Percentiles rank a stretch among this genome's conserved stretches.
These are phyloP conservation scores for Petunia axillaris DNA, from an alignment of 257 asterid genomes.

Conservation along the genomic window DNA sequence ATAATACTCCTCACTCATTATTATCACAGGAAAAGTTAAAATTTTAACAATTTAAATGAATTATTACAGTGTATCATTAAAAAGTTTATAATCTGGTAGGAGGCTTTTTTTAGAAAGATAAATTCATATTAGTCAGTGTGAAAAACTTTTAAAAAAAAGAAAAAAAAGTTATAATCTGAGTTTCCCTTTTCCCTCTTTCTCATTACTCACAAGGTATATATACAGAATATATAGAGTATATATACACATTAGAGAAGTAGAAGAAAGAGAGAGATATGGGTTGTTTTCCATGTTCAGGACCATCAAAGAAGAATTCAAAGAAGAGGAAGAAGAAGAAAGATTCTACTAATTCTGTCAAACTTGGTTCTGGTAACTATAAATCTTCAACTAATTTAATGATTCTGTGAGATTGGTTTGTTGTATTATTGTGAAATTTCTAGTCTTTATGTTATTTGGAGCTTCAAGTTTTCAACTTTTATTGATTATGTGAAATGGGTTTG, in stretches of 20 bases:
- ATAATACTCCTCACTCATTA: no score
- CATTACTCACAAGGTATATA: background rate
- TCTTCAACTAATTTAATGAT: background rate
- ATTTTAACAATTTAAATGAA: no score
- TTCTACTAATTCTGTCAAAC: constrained; percentile 40
- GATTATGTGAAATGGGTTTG: background rate
- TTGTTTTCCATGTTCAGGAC: constrained; percentile 77
- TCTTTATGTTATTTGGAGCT: background rate
- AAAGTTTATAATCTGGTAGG: no score
- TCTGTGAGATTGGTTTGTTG: background rate
- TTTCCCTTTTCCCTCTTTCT: background rate
- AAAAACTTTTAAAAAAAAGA: background rate
- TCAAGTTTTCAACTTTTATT: background rate
- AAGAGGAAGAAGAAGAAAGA: constrained; percentile 50
- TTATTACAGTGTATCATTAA: no score
- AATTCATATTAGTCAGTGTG: background rate
- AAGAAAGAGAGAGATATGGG: constrained; percentile 46
- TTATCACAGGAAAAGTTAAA: no score
- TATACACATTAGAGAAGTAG: constrained; percentile 20
- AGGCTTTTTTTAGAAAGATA: no score
- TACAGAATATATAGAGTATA: background rate
- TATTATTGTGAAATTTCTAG: background rate
- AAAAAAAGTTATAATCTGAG: no score
- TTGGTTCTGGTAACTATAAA: constrained; percentile 44
- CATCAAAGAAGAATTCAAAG: constrained; percentile 44